These are phyloP conservation scores for Fusarium annulatum DNA, from an alignment of 2,329 filamentous ascomycete species.

Conservation along the genomic window DNA sequence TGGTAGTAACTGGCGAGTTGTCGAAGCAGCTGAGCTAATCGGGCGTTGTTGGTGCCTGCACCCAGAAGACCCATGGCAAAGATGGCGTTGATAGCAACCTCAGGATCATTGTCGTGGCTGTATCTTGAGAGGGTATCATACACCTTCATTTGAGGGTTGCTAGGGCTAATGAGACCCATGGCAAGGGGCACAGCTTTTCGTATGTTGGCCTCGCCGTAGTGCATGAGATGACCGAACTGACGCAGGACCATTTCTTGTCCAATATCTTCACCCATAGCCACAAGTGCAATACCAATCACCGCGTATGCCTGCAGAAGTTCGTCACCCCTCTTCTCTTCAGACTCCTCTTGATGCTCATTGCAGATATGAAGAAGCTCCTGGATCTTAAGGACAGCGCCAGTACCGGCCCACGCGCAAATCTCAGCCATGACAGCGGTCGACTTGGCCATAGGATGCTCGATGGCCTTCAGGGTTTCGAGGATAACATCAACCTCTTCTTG, in stretches of 20 bases:
- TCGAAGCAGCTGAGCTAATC: slow-evolving; percentile 90
- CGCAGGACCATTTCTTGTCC: slow-evolving; percentile 99
- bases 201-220: slow-evolving; percentile 98
- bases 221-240: slow-evolving; percentile 98
- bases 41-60: slow-evolving; percentile 97
- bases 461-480: slow-evolving; percentile 93
- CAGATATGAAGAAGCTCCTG: slow-evolving; percentile 98
- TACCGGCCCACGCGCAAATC: slow-evolving; percentile 98
- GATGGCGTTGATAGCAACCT: slow-evolving; percentile 97
- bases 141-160: slow-evolving; percentile 99
- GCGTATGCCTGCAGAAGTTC: slow-evolving; percentile 96
- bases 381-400: slow-evolving; percentile 95
- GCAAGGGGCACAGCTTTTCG: slow-evolving; percentile 94
- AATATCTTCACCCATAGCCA: slow-evolving; percentile 98
- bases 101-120: slow-evolving; percentile 98
- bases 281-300: slow-evolving; percentile 90
- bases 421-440: slow-evolving; percentile 94
- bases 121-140: slow-evolving; percentile 98
- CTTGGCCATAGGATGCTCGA: slow-evolving; percentile 96
- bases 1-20: slow-evolving; percentile 99
- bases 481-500: slow-evolving; percentile 99
- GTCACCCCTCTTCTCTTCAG: slow-evolving; percentile 93
- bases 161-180: slow-evolving; percentile 95
- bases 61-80: slow-evolving; percentile 98
- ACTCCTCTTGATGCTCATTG: slow-evolving; percentile 96